Conservation (phyloP, 2,329 filamentous ascomycete species). For the Claviceps sp. region DNA sequence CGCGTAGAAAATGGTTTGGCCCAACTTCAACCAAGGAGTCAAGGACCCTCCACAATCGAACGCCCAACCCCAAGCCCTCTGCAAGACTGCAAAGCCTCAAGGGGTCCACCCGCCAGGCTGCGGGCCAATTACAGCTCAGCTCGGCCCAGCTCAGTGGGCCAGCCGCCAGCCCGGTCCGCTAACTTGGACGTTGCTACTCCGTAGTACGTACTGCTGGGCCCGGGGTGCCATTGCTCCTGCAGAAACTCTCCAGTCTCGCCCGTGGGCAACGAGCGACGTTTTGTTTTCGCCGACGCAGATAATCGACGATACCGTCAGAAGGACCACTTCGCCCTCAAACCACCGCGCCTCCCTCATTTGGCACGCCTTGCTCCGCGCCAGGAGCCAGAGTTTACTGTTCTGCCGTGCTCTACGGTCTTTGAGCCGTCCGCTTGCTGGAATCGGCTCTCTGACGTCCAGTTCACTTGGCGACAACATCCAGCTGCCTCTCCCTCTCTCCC, state of each 20-base stretch:
- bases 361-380: not conserved
- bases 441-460: not conserved
- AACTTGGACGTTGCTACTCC: not conserved
- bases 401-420: not conserved
- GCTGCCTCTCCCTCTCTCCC: not conserved
- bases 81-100: too few relatives aligned
- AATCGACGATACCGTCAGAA: conserved; percentile 1
- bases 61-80: too few relatives aligned
- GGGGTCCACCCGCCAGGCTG: too few relatives aligned
- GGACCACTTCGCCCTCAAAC: not conserved
- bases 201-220: conserved; percentile 1
- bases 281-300: conserved; percentile 2
- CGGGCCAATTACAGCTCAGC: too few relatives aligned
- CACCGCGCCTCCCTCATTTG: not conserved
- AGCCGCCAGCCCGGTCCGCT: not conserved
- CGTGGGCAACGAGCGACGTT: conserved; percentile 1
- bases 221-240: not conserved
- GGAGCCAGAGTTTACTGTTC: not conserved
- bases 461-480: not conserved
- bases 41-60: too few relatives aligned
- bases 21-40: too few relatives aligned
- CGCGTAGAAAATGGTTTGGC: too few relatives aligned
- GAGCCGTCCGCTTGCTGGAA: not conserved
- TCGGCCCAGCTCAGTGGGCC: not conserved
- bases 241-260: not conserved